Percentiles rank a stretch among this genome's conserved stretches.
phyloP scores from a whole-genome alignment of 176 grass and related monocot genomes.

The Dactylis glomerata region DNA sequence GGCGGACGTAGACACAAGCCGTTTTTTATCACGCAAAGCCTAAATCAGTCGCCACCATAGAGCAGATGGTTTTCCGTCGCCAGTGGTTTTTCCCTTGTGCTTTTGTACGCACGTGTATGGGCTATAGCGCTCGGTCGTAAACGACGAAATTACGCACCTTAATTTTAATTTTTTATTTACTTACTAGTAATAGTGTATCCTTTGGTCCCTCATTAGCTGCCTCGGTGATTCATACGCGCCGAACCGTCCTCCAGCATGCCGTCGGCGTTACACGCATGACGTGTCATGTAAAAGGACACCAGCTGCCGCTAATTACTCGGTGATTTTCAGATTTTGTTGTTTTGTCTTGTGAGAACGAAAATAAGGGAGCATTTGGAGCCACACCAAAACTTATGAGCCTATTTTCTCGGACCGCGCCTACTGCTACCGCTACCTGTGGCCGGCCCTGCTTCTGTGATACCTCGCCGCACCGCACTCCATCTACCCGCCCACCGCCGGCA shows the following conservation, averaged over 20 bases:
- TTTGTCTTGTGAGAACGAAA: background rate
- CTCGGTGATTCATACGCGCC: background rate
- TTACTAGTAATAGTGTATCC: background rate
- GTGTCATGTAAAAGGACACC: background rate
- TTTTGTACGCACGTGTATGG: background rate
- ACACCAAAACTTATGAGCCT: no score
- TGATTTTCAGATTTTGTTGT: background rate
- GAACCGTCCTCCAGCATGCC: background rate
- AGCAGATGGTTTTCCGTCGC: background rate
- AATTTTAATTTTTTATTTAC: no score
- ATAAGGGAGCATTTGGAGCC: no score
- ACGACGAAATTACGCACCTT: no score
- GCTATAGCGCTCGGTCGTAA: background rate
- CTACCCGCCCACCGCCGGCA: no score
- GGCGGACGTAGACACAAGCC: background rate
- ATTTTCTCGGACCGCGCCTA: no score
- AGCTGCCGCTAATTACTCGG: background rate
- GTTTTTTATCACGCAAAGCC: background rate
- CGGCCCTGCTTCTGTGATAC: no score
- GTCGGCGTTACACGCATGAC: conserved; percentile 1
- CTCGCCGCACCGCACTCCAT: no score
- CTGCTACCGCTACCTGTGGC: no score
- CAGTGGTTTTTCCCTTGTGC: background rate
- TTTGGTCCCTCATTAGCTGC: background rate
- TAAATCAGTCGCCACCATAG: background rate